A percentile compares a stretch with the other conserved stretches of the same genome.
These are phyloP conservation scores for Bothriochloa decipiens DNA, from an alignment of 176 grass and related monocot genomes.

Conservation along the genomic window DNA sequence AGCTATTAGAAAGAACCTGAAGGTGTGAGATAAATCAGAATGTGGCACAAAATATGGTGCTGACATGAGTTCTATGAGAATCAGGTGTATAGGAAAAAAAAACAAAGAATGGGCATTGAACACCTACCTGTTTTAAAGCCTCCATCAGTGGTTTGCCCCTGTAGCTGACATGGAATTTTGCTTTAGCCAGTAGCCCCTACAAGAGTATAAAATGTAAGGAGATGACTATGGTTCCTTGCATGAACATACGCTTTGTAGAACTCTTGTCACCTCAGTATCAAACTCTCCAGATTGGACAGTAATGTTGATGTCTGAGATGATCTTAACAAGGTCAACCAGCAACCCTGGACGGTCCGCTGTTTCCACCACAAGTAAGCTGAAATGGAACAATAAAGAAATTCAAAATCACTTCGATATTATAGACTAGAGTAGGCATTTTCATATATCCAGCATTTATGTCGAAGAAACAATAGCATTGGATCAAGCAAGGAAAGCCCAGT, in stretches of 20 bases:
- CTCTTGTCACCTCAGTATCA: conserved; percentile 74
- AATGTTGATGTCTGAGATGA: conserved; percentile 84
- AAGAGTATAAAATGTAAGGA: conserved; percentile 38
- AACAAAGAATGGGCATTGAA: background rate
- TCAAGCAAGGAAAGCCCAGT: background rate
- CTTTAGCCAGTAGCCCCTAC: conserved; percentile 91
- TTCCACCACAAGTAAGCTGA: conserved; percentile 93
- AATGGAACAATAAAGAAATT: conserved; percentile 35
- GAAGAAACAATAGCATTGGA: background rate
- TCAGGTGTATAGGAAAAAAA: background rate
- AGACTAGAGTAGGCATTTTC: background rate
- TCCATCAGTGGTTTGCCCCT: conserved; percentile 65
- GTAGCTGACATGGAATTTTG: conserved; percentile 98
- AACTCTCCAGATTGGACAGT: conserved; percentile 93
- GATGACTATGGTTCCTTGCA: conserved; percentile 15
- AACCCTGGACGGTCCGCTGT: conserved; percentile 88
- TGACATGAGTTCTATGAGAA: background rate
- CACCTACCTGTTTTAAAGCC: conserved; percentile 72
- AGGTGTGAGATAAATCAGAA: conserved; percentile 38
- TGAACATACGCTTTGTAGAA: background rate
- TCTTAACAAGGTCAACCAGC: conserved; percentile 91
- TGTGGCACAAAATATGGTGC: background rate
- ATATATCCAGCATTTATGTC: conserved; percentile 21
- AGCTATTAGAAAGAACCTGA: conserved; percentile 93
- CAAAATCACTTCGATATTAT: conserved; percentile 26